phyloP scores from a whole-genome alignment of 2,329 filamentous ascomycete genomes.

The Phoma herbarum region DNA sequence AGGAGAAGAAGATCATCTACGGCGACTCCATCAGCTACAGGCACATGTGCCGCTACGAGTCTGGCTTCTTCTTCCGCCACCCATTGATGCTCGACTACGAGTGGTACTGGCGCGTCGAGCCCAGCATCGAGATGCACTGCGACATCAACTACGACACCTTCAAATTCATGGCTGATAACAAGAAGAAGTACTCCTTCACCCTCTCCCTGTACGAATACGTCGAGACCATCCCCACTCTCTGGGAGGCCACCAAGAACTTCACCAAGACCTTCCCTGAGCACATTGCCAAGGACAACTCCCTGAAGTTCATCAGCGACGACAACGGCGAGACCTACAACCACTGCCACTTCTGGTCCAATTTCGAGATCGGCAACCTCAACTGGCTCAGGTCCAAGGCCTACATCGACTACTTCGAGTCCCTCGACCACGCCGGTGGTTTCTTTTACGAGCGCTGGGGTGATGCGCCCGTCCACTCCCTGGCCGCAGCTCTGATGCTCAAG shows the following conservation, averaged over 20 bases:
- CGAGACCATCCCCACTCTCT: slow-evolving; percentile 94
- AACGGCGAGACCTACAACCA: slow-evolving; percentile 92
- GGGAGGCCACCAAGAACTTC: slow-evolving; percentile 95
- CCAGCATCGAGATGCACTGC: slow-evolving; percentile 94
- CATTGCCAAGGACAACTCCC: slow-evolving; percentile 81
- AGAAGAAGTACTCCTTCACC: slow-evolving; percentile 98
- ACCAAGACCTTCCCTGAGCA: slow-evolving; percentile 91
- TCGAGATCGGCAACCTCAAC: slow-evolving; percentile 91
- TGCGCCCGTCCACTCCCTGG: slow-evolving; percentile 97
- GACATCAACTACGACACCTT: slow-evolving; percentile 96
- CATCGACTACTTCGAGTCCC: slow-evolving; percentile 85
- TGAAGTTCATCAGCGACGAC: slow-evolving; percentile 92
- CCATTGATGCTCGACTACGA: slow-evolving; percentile 94
- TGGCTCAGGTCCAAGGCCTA: slow-evolving; percentile 93
- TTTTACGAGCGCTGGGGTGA: slow-evolving; percentile 99
- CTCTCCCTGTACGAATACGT: slow-evolving; percentile 95
- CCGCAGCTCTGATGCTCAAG: slow-evolving; percentile 82
- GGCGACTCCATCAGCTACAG: slow-evolving; percentile 96
- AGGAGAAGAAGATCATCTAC: slow-evolving; percentile 94
- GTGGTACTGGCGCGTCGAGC: slow-evolving; percentile 99
- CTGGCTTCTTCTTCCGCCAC: slow-evolving; percentile 98
- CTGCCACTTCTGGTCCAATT: slow-evolving; percentile 99
- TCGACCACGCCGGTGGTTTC: slow-evolving; percentile 93
- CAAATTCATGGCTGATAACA: slow-evolving; percentile 93
- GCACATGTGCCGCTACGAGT: slow-evolving; percentile 99